Evolutionary conservation across 2,329 filamentous ascomycete genomes (phyloP).

Genomic region (Reticulascus tulasneorum): DNA sequence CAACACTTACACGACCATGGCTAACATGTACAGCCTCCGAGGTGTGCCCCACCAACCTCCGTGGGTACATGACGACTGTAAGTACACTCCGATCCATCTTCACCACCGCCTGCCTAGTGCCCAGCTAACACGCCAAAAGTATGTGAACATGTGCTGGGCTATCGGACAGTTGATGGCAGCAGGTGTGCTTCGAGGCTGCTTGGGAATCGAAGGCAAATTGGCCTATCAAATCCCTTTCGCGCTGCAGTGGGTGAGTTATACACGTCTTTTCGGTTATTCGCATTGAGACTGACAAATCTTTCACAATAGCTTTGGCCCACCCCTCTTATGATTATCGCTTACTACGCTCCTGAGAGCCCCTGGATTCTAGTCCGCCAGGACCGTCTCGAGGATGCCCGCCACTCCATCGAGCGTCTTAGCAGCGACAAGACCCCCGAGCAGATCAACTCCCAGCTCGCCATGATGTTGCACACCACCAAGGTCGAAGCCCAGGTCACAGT

Average conservation of each 20-base stretch:
- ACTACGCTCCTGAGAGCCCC: constrained; percentile 38
- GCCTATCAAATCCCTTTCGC: constrained; percentile 37
- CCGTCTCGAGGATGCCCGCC: constrained; percentile 28
- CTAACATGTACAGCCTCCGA: constrained; percentile 35
- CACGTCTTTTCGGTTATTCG: too few species aligned
- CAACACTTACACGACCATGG: constrained; percentile 26
- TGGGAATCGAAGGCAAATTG: constrained; percentile 25
- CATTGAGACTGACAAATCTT: background rate
- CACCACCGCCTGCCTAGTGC: too few species aligned
- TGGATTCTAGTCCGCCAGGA: constrained; percentile 39
- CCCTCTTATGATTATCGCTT: constrained; percentile 30
- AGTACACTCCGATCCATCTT: background rate
- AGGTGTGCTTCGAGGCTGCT: constrained; percentile 35
- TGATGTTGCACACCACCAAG: constrained; percentile 29
- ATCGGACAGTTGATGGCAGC: constrained; percentile 38
- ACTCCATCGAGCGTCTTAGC: constrained; percentile 25
- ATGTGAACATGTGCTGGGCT: constrained; percentile 39
- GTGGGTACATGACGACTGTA: constrained; percentile 34
- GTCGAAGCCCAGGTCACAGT: constrained; percentile 34
- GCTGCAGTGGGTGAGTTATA: constrained; percentile 31
- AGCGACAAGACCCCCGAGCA: constrained; percentile 14
- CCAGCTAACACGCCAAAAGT: constrained; percentile 31
- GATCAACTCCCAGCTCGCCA: constrained; percentile 16
- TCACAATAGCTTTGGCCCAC: constrained; percentile 25
- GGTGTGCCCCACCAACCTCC: constrained; percentile 35